Conservation (phyloP, 768 basidiomycete genomes). For the Omphalotus guepiniiformis region DNA sequence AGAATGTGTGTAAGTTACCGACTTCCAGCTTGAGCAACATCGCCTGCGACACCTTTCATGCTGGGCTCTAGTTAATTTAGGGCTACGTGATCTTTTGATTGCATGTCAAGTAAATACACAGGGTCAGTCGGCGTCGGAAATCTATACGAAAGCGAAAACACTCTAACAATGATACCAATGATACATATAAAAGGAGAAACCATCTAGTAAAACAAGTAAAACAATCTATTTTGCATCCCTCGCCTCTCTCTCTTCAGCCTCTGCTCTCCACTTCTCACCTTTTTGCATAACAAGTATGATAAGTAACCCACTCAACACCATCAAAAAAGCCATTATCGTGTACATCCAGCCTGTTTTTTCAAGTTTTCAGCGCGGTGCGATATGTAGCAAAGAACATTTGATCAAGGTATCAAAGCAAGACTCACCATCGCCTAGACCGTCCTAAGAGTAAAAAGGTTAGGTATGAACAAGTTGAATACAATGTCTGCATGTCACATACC, state of each 20-base stretch:
- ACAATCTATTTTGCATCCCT: not conserved
- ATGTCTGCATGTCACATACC: conserved; percentile 28
- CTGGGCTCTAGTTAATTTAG: too few relatives aligned
- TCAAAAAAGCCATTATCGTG: conserved; percentile 52
- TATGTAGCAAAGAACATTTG: not conserved
- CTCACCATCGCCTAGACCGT: conserved; percentile 70
- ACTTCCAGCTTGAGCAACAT: too few relatives aligned
- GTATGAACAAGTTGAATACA: not conserved
- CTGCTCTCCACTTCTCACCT: conserved; percentile 56
- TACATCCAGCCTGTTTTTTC: conserved; percentile 52
- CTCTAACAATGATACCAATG: too few relatives aligned
- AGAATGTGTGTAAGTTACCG: too few relatives aligned
- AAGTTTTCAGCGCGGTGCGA: not conserved
- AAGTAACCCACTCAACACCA: conserved; percentile 49
- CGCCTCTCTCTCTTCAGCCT: conserved; percentile 32
- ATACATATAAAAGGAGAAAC: too few relatives aligned
- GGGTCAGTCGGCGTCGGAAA: too few relatives aligned
- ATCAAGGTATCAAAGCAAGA: too few relatives aligned
- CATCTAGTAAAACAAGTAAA: too few relatives aligned
- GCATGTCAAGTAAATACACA: too few relatives aligned
- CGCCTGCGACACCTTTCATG: too few relatives aligned
- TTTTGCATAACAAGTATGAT: conserved; percentile 58
- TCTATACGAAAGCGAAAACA: too few relatives aligned
- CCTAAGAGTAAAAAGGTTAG: conserved; percentile 27
- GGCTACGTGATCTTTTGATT: too few relatives aligned